Conservation (phyloP, 2,329 filamentous ascomycete genomes). For the Xylaria polymorpha region DNA sequence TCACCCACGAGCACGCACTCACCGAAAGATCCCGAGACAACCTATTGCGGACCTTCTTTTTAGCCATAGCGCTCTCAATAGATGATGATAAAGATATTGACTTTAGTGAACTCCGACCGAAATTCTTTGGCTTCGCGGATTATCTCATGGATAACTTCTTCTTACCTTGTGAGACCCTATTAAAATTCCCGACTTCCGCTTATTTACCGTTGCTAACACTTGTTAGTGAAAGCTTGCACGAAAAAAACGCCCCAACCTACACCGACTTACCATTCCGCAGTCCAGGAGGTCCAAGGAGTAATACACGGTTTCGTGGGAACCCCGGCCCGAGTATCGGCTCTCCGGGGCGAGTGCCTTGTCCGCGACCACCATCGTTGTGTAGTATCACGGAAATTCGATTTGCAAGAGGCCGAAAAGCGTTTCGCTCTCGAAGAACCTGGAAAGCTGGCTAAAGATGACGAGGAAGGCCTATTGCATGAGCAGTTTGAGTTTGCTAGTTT, state of each 20-base stretch:
- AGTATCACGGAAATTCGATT: slow-evolving; percentile 41
- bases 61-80: slow-evolving; percentile 34
- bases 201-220: slow-evolving; percentile 12
- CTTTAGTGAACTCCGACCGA: slow-evolving; percentile 35
- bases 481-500: too few relatives aligned
- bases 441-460: too few relatives aligned
- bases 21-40: slow-evolving; percentile 44
- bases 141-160: slow-evolving; percentile 48
- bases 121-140: slow-evolving; percentile 45
- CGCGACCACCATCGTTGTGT: slow-evolving; percentile 49
- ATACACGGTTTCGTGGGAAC: slow-evolving; percentile 41
- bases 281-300: slow-evolving; percentile 40
- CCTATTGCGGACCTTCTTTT: slow-evolving; percentile 46
- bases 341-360: slow-evolving; percentile 46
- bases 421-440: too few relatives aligned
- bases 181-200: too few relatives aligned
- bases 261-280: slow-evolving; percentile 43
- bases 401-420: too few relatives aligned
- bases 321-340: slow-evolving; percentile 43
- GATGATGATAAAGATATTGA: slow-evolving; percentile 30
- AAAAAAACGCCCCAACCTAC: slow-evolving; percentile 46
- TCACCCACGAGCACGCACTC: too few relatives aligned
- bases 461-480: too few relatives aligned
- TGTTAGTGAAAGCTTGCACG: slow-evolving; percentile 46
- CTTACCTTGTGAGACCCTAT: slow-evolving; percentile 40